phyloP scores from a whole-genome alignment of 75 land plant species.

The Selaginella moellendorffii region DNA sequence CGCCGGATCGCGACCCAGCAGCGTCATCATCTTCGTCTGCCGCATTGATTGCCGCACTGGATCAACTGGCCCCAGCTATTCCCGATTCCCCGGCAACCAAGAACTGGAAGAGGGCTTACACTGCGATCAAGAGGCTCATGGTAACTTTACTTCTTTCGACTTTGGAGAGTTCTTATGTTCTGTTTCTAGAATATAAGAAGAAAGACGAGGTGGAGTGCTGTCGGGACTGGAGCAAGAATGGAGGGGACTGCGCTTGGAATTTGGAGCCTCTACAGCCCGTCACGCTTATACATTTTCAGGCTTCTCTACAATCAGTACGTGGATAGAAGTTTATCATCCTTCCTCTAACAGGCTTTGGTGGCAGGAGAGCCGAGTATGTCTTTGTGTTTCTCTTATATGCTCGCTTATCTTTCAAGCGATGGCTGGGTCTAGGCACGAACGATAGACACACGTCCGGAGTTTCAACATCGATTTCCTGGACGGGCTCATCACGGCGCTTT shows the following conservation, averaged over 20 bases:
- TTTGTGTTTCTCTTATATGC: not conserved
- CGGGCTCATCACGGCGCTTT: not conserved
- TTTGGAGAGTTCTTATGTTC: not conserved
- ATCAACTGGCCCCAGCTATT: not conserved
- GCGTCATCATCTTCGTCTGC: too few species aligned
- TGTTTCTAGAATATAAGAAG: not conserved
- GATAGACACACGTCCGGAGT: not conserved
- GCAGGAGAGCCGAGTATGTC: not conserved
- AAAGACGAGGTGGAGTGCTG: not conserved
- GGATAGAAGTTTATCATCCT: not conserved
- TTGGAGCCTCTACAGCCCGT: not conserved
- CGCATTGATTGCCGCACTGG: not conserved
- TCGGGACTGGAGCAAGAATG: not conserved
- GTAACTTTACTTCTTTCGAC: not conserved
- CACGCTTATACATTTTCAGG: not conserved
- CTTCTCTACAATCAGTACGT: not conserved
- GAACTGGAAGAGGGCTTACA: not conserved
- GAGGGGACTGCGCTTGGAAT: not conserved
- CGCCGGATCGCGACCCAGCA: not conserved
- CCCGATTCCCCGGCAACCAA: not conserved
- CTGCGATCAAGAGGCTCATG: not conserved
- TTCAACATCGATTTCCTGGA: not conserved
- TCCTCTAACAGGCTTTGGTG: too few species aligned
- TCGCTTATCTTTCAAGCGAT: not conserved
- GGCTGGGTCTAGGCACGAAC: not conserved